A percentile compares a stretch with the other conserved stretches of the same genome.
phyloP scores from a whole-genome alignment of 2,329 filamentous ascomycete genomes.

The Diaporthe vexans region DNA sequence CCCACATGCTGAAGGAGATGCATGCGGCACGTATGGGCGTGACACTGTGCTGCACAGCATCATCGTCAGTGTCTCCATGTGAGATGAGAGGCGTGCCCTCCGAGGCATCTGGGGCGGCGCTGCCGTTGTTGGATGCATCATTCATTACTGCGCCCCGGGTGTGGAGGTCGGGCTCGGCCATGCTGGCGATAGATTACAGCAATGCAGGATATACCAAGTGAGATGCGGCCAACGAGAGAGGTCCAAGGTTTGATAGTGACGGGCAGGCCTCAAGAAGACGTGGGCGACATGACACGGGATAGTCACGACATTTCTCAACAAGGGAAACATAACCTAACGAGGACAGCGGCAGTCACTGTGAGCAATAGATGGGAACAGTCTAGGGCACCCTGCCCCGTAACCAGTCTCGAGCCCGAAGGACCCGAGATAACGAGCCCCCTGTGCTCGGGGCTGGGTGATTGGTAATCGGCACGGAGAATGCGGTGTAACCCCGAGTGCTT shows the following conservation, averaged over 20 bases:
- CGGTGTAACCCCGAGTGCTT: background rate
- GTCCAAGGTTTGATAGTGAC: background rate
- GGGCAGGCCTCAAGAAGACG: background rate
- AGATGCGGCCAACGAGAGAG: background rate
- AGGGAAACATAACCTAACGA: background rate
- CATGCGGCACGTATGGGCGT: conserved; percentile 54
- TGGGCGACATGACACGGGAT: background rate
- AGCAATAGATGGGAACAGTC: background rate
- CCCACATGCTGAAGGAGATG: conserved; percentile 67
- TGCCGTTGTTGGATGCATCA: conserved; percentile 17
- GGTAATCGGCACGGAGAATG: conserved; percentile 27
- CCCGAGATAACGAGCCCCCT: conserved; percentile 28
- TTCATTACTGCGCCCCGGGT: conserved; percentile 1
- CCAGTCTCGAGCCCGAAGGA: background rate
- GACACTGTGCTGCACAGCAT: conserved; percentile 39
- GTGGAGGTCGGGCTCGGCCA: background rate
- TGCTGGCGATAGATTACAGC: background rate
- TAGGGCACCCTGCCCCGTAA: background rate
- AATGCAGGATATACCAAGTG: background rate
- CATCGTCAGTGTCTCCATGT: conserved; percentile 18
- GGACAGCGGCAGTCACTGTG: background rate
- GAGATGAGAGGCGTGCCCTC: conserved; percentile 49
- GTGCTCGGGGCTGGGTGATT: conserved; percentile 14
- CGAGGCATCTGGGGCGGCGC: conserved; percentile 38
- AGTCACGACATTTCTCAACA: background rate